Percentiles rank a stretch among this genome's conserved stretches.
Evolutionary conservation across 1,284 basidiomycete genomes (phyloP).

Genomic region (Microbotryomycetes sp.): DNA sequence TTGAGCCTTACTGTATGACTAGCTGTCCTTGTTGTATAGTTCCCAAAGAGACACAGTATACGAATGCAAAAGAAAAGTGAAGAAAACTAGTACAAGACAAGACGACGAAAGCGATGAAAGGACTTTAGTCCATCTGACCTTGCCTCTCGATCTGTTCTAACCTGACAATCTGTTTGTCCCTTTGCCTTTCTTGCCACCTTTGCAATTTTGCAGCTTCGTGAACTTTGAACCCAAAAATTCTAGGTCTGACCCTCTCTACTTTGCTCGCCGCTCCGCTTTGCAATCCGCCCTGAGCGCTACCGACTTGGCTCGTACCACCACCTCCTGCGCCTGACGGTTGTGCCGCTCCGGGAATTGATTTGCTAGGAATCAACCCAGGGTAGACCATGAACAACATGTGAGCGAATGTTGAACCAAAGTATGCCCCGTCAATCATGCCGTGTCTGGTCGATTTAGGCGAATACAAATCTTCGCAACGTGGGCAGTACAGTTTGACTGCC

Average conservation of each 20-base stretch:
- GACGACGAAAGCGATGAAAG: no score
- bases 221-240: constrained; percentile 90
- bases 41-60: background rate
- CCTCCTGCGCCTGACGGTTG: constrained; percentile 32
- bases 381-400: constrained; percentile 94
- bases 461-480: constrained; percentile 92
- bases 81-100: background rate
- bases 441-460: constrained; percentile 89
- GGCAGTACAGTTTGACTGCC: constrained; percentile 93
- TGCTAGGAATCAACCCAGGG: constrained; percentile 78
- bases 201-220: constrained; percentile 86
- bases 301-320: constrained; percentile 36
- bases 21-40: no score
- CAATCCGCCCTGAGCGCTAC: constrained; percentile 48
- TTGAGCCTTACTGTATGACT: no score
- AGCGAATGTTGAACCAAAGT: constrained; percentile 90
- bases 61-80: background rate
- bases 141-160: background rate
- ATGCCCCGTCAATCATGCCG: constrained; percentile 90
- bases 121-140: background rate
- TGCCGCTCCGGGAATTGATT: constrained; percentile 54
- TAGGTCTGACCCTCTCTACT: constrained; percentile 79
- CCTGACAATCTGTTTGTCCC: constrained; percentile 57
- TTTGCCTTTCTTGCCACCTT: constrained; percentile 82
- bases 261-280: constrained; percentile 60